Evolutionary conservation across 768 basidiomycete species (phyloP), one percentile per base, ranked within the genome.

Genomic region (Rhodosporidiobolus sp.): DNA sequence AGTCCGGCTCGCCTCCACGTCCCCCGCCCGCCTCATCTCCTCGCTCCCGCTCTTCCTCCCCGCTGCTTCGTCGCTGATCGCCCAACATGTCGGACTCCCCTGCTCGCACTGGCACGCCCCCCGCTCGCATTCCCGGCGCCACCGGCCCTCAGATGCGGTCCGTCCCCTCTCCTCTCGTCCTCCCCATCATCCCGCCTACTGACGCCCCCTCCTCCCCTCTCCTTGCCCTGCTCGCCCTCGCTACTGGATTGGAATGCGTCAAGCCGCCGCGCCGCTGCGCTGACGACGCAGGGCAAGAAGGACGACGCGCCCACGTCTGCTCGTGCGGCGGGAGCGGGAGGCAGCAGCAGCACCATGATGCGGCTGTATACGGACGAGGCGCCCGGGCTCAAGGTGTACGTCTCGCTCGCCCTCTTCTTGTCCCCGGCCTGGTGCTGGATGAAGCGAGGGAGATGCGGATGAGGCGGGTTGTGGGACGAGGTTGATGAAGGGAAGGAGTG

Each of bases 351-450:
- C 84, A 99, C 96, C 68, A 98, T 99, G 96, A 87, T 99, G 79
- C 93, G 92, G 83, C 86, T 99, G 8, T 98, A 98, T 87, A 98
- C 96, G 50, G 95, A 97, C 80, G 96, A 97, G 80, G 94, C 94
- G 69, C 92, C 92, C 58, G 96, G 96, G 32, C 86, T 99, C 65
- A 88, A 94, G 86, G 92, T 99, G 96, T 98, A 81, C 81, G 94
- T 89, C 16, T 35, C 28, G 24, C 22, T 19, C 11, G 16, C 11
- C n/a, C n/a, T 45, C 30, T 46, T 30, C 16, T 49, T 17, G 43
- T 22, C 10, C 1, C 1, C 17, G 0, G 49, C 20, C 26, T 7
- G 53, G 6, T 22, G 58, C 0, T 10, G 32, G 34, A 16, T 7
- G n/a, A 16, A 19, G 43, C 14, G 54, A 20, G 16, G 26, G 34